Evolutionary conservation across 2,329 filamentous ascomycete genomes (phyloP), one percentile per base, ranked within the genome.

Genomic region (Mycocentrospora acerina): DNA sequence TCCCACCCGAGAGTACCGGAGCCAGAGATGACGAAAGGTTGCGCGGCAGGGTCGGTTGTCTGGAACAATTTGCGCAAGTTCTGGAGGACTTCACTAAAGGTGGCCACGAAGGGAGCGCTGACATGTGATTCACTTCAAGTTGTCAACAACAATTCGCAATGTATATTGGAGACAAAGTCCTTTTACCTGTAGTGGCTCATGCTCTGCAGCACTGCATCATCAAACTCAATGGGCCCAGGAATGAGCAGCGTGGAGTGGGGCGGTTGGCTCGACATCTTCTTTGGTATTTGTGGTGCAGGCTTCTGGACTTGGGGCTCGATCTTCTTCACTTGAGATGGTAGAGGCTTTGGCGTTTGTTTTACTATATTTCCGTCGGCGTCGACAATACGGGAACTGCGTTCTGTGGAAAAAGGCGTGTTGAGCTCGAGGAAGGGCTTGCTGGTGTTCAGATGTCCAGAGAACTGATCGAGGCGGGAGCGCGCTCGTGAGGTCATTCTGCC

Each of bases 1-100:
- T 98, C 93, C 93, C 93, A 98, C 45, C 93, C 93, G 7, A 98
- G 78, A 14, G 93, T 98, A 41, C 93, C 93, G 36, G 90, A 96
- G 48, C 93, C 93, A 53, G 89, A 90, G 67, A 98, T 82, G 66
- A 97, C 80, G 65, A 96, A 94, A 27, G 93, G 90, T 69, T 98
- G 93, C 18, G 90, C 83, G 32, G 82, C 71, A 35, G 90, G 78
- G 62, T 90, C 80, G 60, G 83, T 85, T 56, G 88, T 91, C 73
- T 95, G 88, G 81, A 98, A 95, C 59, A 98, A 85, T 73, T 93
- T 86, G 68, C 93, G 88, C 42, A 95, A 80, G 76, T 91, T 83
- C 25, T 85, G 80, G 51, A 98, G 78, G 39, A 88, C 87, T 68
- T 98, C 91, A 66, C 91, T 87, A 66, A 98, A 98, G 53, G 80